Percentiles rank a stretch among this genome's conserved stretches.
Conservation (phyloP, 106 monocot genomes). For the Gastrodia elata region DNA sequence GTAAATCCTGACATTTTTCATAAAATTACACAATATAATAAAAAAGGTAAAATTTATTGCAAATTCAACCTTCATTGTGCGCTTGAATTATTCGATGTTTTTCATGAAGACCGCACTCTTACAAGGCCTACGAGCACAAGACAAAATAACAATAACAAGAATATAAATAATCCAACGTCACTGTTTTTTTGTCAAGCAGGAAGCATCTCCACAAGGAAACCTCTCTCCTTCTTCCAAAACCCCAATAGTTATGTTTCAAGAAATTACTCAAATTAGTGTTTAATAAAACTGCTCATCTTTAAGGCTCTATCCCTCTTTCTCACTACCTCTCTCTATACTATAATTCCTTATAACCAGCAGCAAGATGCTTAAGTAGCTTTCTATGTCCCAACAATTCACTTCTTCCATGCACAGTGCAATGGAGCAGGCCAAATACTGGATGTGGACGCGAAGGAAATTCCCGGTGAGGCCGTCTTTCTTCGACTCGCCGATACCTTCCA, state of each 20-base stretch:
- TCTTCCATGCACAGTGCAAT: slow-evolving; percentile 11
- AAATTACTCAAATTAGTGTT: neutral
- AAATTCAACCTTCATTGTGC: neutral
- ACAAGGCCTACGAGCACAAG: neutral
- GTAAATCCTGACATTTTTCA: no score
- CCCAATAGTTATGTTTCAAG: neutral
- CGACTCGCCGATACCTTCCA: neutral
- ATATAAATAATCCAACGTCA: neutral
- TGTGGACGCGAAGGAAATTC: slow-evolving; percentile 28
- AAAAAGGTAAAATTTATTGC: neutral
- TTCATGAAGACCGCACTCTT: neutral
- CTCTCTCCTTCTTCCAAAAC: neutral
- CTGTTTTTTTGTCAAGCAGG: neutral
- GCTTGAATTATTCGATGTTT: neutral
- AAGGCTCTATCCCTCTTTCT: no score
- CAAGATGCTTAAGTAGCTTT: neutral
- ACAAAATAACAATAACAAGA: neutral
- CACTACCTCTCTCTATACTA: no score
- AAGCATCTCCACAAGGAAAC: neutral
- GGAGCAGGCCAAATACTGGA: slow-evolving; percentile 39
- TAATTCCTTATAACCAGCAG: neutral
- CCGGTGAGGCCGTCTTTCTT: slow-evolving; percentile 10
- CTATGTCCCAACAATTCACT: neutral
- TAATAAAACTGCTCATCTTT: neutral
- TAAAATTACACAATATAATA: no score